Evolutionary conservation across 2,329 filamentous ascomycete species (phyloP).

Genomic region (Cylindrodendrum hubeiense): DNA sequence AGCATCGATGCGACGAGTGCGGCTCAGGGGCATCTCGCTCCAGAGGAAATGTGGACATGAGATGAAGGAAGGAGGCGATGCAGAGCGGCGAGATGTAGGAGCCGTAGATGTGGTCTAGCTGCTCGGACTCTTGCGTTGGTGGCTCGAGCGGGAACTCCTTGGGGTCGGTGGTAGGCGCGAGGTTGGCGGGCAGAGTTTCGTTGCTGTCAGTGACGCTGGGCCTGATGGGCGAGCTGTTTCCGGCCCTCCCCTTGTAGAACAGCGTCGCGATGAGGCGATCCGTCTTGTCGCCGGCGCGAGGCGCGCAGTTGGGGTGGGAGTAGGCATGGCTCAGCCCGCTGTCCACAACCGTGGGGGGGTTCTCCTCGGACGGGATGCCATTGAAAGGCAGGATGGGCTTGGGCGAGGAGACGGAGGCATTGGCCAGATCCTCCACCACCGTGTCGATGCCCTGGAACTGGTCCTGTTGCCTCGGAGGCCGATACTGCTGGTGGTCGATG

Average conservation of each 20-base stretch:
- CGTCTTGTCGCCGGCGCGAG: conserved; percentile 59
- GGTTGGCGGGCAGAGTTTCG: conserved; percentile 61
- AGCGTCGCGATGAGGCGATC: conserved; percentile 72
- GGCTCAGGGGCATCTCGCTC: conserved; percentile 64
- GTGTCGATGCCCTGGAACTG: conserved; percentile 72
- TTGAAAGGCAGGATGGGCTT: conserved; percentile 65
- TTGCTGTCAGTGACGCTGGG: conserved; percentile 46
- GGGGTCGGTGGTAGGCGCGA: conserved; percentile 70
- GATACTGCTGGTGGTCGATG: conserved; percentile 73
- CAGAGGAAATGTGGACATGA: conserved; percentile 73
- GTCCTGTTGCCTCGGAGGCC: conserved; percentile 66
- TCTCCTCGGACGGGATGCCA: conserved; percentile 70
- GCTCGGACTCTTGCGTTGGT: conserved; percentile 65
- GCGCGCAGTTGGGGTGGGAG: conserved; percentile 73
- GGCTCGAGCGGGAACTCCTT: conserved; percentile 72
- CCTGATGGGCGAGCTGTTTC: conserved; percentile 48
- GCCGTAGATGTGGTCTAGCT: conserved; percentile 75
- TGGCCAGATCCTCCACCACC: conserved; percentile 68
- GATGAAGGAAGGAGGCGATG: conserved; percentile 74
- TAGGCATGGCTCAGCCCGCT: conserved; percentile 72
- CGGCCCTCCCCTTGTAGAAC: conserved; percentile 65
- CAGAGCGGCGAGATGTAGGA: conserved; percentile 75
- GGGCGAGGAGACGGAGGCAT: conserved; percentile 52
- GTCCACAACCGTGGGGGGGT: conserved; percentile 71
- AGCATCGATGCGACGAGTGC: conserved; percentile 72